Conservation (phyloP, 2,329 filamentous ascomycete genomes). For the Pyrenochaeta sp. region DNA sequence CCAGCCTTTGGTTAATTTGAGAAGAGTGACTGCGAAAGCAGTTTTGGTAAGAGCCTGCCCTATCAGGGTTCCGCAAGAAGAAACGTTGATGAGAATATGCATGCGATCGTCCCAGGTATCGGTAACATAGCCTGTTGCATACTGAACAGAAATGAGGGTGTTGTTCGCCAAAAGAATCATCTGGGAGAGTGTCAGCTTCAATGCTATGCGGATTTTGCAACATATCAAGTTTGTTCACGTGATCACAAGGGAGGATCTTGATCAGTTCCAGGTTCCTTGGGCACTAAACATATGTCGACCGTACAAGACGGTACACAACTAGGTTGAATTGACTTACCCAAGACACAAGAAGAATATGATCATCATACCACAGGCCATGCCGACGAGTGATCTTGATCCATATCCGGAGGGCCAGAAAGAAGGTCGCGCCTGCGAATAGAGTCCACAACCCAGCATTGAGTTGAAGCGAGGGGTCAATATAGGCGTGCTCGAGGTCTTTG, state of each 20-base stretch:
- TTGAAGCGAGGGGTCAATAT: slow-evolving; percentile 46
- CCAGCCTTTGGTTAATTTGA: slow-evolving; percentile 55
- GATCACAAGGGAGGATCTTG: not conserved
- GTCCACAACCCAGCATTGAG: slow-evolving; percentile 50
- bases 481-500: slow-evolving; percentile 24
- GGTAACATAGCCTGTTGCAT: slow-evolving; percentile 58
- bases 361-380: slow-evolving; percentile 52
- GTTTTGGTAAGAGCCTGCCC: slow-evolving; percentile 49
- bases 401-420: slow-evolving; percentile 45
- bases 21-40: slow-evolving; percentile 50
- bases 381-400: slow-evolving; percentile 49
- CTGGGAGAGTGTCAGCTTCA: slow-evolving; percentile 34
- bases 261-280: not conserved
- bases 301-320: no score
- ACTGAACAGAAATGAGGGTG: slow-evolving; percentile 56
- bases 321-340: slow-evolving; percentile 38
- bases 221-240: not conserved
- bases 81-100: slow-evolving; percentile 61
- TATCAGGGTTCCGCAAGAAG: slow-evolving; percentile 49
- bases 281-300: no score
- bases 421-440: slow-evolving; percentile 47
- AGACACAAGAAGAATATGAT: slow-evolving; percentile 47
- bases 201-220: not conserved
- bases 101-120: slow-evolving; percentile 60
- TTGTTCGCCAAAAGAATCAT: slow-evolving; percentile 54